Evolutionary conservation across 179 eudicot genomes (phyloP), one percentile per base, ranked within the genome.

Genomic region (Patellifolia procumbens): DNA sequence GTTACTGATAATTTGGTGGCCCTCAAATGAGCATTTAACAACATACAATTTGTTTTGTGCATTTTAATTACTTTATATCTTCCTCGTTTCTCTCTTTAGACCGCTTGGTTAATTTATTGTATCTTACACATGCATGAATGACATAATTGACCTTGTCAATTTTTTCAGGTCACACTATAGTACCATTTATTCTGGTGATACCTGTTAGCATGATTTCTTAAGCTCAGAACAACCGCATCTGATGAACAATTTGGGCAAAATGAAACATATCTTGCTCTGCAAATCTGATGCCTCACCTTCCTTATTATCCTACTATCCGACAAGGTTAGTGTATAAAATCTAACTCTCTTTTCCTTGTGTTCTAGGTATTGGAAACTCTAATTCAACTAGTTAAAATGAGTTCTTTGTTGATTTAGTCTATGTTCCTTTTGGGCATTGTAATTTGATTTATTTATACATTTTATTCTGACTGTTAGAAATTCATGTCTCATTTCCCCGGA

Each of bases 161-260:
- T 46, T 43, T 74, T 70, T 77, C 85, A 86, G 86, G 88, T 66
- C 81, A 79, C 72, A 70, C n/a, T n/a, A 19, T 52, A 82, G 72
- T 75, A 72, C 79, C 74, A 74, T 78, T 42, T 73, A 79, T 80
- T 76, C 79, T 70, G 83, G 79, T 45, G 62, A 58, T 32, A 24
- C 64, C 3, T 56, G 5, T 8, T 60, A 29, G 46, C 32, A 35
- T n/a, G 13, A 39, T 35, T 35, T 74, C 51, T 42, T 12, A 8
- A 51, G 52, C 28, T 62, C 55, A 13, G 31, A 60, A n/a, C 34
- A 68, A 10, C 22, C 28, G 29, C 29, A 19, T n/a, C 20, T 37
- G 12, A 22, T 34, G 32, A 55, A 42, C 15, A 45, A 51, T 7
- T n/a, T 31, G 20, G 5, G 31, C 45, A 55, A 43, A 5, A 4